phyloP scores from a whole-genome alignment of 768 basidiomycete species.

The Glaciozyma antarctica region DNA sequence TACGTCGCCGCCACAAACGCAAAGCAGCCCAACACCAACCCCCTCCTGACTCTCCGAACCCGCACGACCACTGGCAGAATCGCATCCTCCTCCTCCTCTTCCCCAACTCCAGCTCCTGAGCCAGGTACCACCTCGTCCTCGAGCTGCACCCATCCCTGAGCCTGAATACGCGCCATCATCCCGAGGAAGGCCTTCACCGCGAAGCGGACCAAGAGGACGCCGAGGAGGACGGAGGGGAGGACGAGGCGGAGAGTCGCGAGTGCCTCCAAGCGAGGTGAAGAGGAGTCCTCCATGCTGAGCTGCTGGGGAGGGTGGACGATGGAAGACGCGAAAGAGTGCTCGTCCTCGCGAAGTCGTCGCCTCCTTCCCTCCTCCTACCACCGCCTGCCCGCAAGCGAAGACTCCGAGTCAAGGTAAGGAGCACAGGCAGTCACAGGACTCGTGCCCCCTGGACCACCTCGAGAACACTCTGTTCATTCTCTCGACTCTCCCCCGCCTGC shows the following conservation, averaged over 20 bases:
- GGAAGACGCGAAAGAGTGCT: too few relatives aligned
- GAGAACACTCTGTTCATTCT: too few relatives aligned
- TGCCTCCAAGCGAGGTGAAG: not conserved
- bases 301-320: too few relatives aligned
- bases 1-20: constrained; percentile 63
- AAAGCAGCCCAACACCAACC: constrained; percentile 59
- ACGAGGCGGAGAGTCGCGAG: not conserved
- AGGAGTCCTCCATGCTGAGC: too few relatives aligned
- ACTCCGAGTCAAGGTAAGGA: too few relatives aligned
- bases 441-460: too few relatives aligned
- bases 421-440: too few relatives aligned
- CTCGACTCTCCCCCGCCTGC: too few relatives aligned
- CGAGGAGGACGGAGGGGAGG: constrained; percentile 3
- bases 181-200: constrained; percentile 4
- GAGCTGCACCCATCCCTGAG: constrained; percentile 7
- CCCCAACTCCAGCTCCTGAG: not conserved
- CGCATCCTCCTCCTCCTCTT: constrained; percentile 9
- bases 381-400: too few relatives aligned
- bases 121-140: not conserved
- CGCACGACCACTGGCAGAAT: constrained; percentile 26
- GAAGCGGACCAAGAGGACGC: constrained; percentile 5
- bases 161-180: constrained; percentile 17
- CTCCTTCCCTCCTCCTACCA: too few relatives aligned
- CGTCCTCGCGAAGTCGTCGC: too few relatives aligned
- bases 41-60: not conserved